phyloP scores from a whole-genome alignment of 345 rosid species.

The Brassica napus region Da-Ae NC_063438.1:14630501-14631000 shows the following conservation, averaged over 20 bases:
- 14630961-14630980: conserved; percentile 95
- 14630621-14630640: conserved; percentile 95
- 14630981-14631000: conserved; percentile 97
- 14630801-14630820: conserved; percentile 91
- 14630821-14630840: conserved; percentile 88
- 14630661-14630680: conserved; percentile 90
- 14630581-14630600: conserved; percentile 90
- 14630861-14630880: conserved; percentile 88
- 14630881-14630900: conserved; percentile 95
- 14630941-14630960: conserved; percentile 93
- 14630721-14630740: conserved; percentile 99
- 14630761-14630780: conserved; percentile 92
- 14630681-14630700: conserved; percentile 81
- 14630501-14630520: conserved; percentile 93
- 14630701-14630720: conserved; percentile 91
- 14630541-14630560: conserved; percentile 87
- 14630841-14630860: conserved; percentile 80
- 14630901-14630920: conserved; percentile 97
- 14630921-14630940: conserved; percentile 92
- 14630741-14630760: conserved; percentile 84
- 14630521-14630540: conserved; percentile 94
- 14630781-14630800: conserved; percentile 97
- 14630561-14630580: conserved; percentile 86
- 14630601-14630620: conserved; percentile 95
- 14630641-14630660: conserved; percentile 92